A percentile compares a stretch with the other conserved stretches of the same genome.
phyloP scores from a whole-genome alignment of 129 eudicot genomes.

The Solidago caesia region DNA sequence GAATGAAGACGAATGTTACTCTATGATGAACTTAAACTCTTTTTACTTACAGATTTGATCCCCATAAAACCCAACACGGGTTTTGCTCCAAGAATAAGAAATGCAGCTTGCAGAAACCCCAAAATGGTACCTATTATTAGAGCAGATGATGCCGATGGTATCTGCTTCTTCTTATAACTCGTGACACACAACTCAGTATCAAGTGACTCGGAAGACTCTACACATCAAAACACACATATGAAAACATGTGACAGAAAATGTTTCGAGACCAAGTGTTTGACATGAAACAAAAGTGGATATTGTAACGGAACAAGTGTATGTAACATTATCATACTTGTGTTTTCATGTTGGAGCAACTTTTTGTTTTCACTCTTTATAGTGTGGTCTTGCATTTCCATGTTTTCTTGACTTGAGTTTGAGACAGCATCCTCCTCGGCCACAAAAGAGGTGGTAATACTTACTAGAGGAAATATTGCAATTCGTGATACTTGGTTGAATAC shows the following conservation, averaged over 20 bases:
- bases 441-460: conserved; percentile 76
- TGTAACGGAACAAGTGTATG: background rate
- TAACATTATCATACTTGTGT: conserved; percentile 7
- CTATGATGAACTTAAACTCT: background rate
- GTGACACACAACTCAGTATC: conserved; percentile 25
- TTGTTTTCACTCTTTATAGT: conserved; percentile 34
- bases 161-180: conserved; percentile 41
- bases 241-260: background rate
- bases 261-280: background rate
- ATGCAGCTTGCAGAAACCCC: conserved; percentile 60
- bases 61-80: conserved; percentile 72
- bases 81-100: conserved; percentile 51
- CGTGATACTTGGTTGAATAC: conserved; percentile 76
- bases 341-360: conserved; percentile 38
- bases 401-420: conserved; percentile 22
- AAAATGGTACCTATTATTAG: conserved; percentile 64
- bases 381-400: conserved; percentile 41
- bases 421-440: conserved; percentile 73
- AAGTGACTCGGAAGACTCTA: conserved; percentile 36
- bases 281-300: conserved; percentile 5
- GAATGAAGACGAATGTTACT: background rate
- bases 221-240: conserved; percentile 6
- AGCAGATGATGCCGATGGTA: conserved; percentile 79
- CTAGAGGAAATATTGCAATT: conserved; percentile 80
- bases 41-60: conserved; percentile 59